Conservation (phyloP, 2,329 filamentous ascomycete species). For the Aspergillus amoenus region DNA sequence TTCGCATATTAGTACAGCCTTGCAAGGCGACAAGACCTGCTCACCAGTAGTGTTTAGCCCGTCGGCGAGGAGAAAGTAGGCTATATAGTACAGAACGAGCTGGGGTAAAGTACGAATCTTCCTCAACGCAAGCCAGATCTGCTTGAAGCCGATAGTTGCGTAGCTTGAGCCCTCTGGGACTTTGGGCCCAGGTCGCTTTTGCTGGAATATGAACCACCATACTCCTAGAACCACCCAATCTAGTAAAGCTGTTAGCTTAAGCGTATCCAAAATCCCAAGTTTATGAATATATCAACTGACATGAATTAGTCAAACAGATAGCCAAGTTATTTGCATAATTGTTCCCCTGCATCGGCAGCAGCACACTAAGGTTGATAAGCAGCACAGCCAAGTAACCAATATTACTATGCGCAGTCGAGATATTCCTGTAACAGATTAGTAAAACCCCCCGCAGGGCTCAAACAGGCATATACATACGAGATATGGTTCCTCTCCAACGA, state of each 20-base stretch:
- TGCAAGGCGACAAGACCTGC: not conserved
- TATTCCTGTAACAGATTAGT: slow-evolving; percentile 28
- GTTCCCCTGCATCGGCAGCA: slow-evolving; percentile 39
- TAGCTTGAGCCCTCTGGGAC: slow-evolving; percentile 43
- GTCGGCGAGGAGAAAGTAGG: slow-evolving; percentile 45
- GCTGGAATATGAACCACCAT: slow-evolving; percentile 47
- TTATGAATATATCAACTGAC: slow-evolving; percentile 22
- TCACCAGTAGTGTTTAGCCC: slow-evolving; percentile 43
- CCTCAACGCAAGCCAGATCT: slow-evolving; percentile 39
- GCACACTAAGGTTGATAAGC: slow-evolving; percentile 40
- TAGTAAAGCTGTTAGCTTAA: slow-evolving; percentile 18
- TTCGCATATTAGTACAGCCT: not conserved
- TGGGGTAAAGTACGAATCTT: slow-evolving; percentile 42
- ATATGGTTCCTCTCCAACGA: slow-evolving; percentile 45
- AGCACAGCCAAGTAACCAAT: slow-evolving; percentile 44
- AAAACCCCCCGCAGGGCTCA: not conserved
- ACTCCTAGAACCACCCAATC: slow-evolving; percentile 44
- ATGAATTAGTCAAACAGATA: slow-evolving; percentile 43
- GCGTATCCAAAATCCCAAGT: not conserved
- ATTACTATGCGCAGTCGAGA: slow-evolving; percentile 46
- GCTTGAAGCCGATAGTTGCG: slow-evolving; percentile 43
- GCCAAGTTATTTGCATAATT: slow-evolving; percentile 41
- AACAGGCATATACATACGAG: slow-evolving; percentile 22
- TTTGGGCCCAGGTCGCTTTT: slow-evolving; percentile 40
- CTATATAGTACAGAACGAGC: slow-evolving; percentile 43